Conservation (phyloP, 73 alveolate species). For the Uronychia binucleata region DNA sequence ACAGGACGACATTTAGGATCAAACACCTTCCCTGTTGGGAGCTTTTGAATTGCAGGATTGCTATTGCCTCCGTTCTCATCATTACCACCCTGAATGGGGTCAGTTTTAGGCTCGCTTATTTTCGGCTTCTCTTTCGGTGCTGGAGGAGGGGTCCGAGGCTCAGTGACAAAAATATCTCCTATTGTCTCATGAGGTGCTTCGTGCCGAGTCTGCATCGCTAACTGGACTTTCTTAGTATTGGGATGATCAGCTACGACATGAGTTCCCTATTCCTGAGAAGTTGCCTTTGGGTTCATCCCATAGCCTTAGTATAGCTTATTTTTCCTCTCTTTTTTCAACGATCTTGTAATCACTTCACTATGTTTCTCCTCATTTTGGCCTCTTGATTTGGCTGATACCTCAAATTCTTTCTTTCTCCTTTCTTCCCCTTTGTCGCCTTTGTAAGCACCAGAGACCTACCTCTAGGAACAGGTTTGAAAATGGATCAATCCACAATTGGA, state of each 20-base stretch:
- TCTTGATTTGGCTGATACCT: too few relatives aligned
- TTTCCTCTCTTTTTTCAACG: too few relatives aligned
- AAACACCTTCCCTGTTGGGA: background rate
- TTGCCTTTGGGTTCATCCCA: too few relatives aligned
- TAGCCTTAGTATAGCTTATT: too few relatives aligned
- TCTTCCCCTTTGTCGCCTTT: too few relatives aligned
- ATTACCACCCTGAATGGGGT: background rate
- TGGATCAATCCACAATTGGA: too few relatives aligned
- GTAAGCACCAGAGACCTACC: too few relatives aligned
- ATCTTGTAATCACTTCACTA: too few relatives aligned
- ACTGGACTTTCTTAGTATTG: background rate
- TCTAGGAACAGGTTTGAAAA: too few relatives aligned
- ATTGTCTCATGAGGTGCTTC: background rate
- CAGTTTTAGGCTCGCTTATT: background rate
- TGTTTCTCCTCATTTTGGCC: too few relatives aligned
- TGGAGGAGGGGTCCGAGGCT: background rate
- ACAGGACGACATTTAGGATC: background rate
- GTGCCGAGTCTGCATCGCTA: background rate
- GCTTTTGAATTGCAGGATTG: background rate
- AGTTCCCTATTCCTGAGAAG: background rate
- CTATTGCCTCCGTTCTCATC: background rate
- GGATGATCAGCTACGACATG: background rate
- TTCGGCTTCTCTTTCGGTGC: background rate
- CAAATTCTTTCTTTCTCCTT: too few relatives aligned
- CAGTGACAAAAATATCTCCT: background rate